A percentile compares a stretch with the other conserved stretches of the same genome.
Evolutionary conservation across 2,329 filamentous ascomycete species (phyloP).

Genomic region (Dothidotthia symphoricarpi): DNA sequence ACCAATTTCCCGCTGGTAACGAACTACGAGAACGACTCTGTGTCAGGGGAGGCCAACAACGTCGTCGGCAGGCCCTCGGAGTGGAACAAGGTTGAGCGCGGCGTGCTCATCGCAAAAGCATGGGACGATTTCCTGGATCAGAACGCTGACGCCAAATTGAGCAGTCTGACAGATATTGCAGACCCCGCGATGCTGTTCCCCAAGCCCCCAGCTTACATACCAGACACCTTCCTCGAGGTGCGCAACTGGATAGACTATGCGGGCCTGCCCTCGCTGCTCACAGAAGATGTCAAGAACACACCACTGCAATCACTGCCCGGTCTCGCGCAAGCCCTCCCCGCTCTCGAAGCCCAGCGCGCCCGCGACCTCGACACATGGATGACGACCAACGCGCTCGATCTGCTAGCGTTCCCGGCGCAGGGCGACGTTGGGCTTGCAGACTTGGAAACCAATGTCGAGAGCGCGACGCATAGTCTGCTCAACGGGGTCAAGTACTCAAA

Average conservation of each 20-base stretch:
- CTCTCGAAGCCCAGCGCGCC: slow-evolving; percentile 52
- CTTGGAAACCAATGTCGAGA: slow-evolving; percentile 43
- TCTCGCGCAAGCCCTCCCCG: slow-evolving; percentile 45
- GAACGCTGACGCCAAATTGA: slow-evolving; percentile 45
- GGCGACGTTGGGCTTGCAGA: slow-evolving; percentile 54
- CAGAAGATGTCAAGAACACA: slow-evolving; percentile 22
- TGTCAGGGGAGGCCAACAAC: slow-evolving; percentile 41
- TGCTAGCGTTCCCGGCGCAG: slow-evolving; percentile 51
- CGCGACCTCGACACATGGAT: slow-evolving; percentile 55
- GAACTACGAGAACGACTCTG: slow-evolving; percentile 46
- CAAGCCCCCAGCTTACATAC: slow-evolving; percentile 37
- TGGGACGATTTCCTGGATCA: slow-evolving; percentile 54
- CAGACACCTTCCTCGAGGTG: slow-evolving; percentile 42
- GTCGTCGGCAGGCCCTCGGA: slow-evolving; percentile 44
- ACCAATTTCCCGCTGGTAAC: slow-evolving; percentile 50
- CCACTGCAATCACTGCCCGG: slow-evolving; percentile 47
- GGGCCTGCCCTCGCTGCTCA: slow-evolving; percentile 28
- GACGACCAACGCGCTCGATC: slow-evolving; percentile 43
- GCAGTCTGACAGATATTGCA: slow-evolving; percentile 40
- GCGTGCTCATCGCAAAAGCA: slow-evolving; percentile 51
- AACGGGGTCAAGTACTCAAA: slow-evolving; percentile 57
- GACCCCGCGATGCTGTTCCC: slow-evolving; percentile 43
- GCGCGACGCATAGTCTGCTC: slow-evolving; percentile 41
- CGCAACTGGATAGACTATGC: slow-evolving; percentile 45
- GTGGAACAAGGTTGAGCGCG: slow-evolving; percentile 51